Evolutionary conservation across 2,329 filamentous ascomycete genomes (phyloP), one percentile per base, ranked within the genome.

Genomic region (Penicillium sp.): DNA sequence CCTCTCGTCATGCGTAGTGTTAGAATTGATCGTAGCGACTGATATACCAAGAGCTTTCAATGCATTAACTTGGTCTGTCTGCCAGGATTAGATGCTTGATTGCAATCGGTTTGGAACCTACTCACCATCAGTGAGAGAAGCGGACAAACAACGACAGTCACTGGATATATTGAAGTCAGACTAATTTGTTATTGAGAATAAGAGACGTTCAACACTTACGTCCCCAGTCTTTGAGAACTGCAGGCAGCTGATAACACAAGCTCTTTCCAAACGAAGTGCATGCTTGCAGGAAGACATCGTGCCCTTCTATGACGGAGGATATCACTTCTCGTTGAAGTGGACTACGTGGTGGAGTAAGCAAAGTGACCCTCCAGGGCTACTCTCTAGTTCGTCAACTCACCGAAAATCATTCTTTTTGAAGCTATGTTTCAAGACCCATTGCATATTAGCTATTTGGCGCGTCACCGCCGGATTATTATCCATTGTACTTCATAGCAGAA

Each of bases 211-310:
- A 14, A 41, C 61, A 82, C 87, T 68, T 77, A 91, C 89, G 91
- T 61, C 93, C 93, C 53, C 53, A 55, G 72, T 87, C 85, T 67
- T 93, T 88, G 54, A 96, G 87, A 31, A 97, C 86, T 25, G 92
- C 92, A 9, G 92, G 92, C 1, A 97, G 81, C 71, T 97, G 92
- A 70, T 93, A 97, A 76, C 93, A 97, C 50, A 97, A 74, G 68
- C 90, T 95, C 74, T 97, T 97, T 40, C 92, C 93, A 72, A 97
- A 97, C 0, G 78, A 80, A 5, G 78, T 80, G 3, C 78, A 78
- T 22, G 93, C 93, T 74, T 97, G 93, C 1, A 97, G 83, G 69
- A 96, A 97, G 41, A 97, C 88, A 86, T 97, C 93, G 60, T 92
- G 82, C 16, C 90, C 88, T 53, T 88, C 84, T 9, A 97, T 80